phyloP scores from a whole-genome alignment of 352 stramenopile genomes.

The Globisporangium cylindrosporum region DNA sequence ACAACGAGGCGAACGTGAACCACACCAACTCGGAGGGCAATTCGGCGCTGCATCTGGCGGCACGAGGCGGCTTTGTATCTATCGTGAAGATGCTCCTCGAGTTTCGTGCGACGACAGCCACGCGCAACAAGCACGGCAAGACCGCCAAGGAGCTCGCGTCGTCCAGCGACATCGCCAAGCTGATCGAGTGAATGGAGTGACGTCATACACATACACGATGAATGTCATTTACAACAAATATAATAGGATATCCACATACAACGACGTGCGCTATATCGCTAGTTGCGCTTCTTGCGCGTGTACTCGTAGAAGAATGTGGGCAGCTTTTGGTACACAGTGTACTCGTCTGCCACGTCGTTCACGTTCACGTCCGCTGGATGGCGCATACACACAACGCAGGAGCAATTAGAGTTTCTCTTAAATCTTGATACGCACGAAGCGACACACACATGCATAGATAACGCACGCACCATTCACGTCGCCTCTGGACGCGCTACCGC shows the following conservation, averaged over 20 bases:
- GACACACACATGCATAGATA: no score
- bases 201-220: background rate
- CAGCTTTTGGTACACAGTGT: slow-evolving; percentile 82
- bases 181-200: slow-evolving; percentile 32
- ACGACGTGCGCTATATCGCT: slow-evolving; percentile 3
- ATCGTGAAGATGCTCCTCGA: slow-evolving; percentile 73
- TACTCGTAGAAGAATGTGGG: slow-evolving; percentile 90
- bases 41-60: slow-evolving; percentile 82
- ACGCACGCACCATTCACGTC: slow-evolving; percentile 21
- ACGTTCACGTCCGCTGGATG: slow-evolving; percentile 41
- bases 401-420: background rate
- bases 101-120: slow-evolving; percentile 34
- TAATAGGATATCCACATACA: background rate
- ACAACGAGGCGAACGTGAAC: slow-evolving; percentile 69
- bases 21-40: slow-evolving; percentile 74
- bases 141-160: slow-evolving; percentile 66
- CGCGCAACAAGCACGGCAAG: slow-evolving; percentile 81
- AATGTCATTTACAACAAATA: background rate
- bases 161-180: slow-evolving; percentile 56
- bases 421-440: no score
- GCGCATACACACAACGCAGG: background rate
- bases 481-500: slow-evolving; percentile 22
- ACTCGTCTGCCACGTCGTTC: slow-evolving; percentile 77
- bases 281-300: slow-evolving; percentile 62
- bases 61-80: slow-evolving; percentile 68